A percentile compares a stretch with the other conserved stretches of the same genome.
phyloP scores from a whole-genome alignment of 768 basidiomycete species.

The Suillus decipiens region DNA sequence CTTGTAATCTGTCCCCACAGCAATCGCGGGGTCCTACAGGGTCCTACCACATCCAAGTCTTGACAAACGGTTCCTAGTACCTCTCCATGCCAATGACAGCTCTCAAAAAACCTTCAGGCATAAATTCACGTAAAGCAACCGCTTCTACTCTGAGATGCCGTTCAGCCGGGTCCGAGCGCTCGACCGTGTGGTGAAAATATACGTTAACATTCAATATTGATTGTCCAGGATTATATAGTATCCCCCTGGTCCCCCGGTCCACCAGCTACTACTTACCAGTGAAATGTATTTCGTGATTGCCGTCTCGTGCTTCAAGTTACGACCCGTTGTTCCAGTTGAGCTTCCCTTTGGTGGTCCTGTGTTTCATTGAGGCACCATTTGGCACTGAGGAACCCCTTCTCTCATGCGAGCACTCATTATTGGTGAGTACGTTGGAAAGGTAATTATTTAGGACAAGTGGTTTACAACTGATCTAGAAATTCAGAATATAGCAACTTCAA shows the following conservation, averaged over 20 bases:
- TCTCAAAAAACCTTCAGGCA: background rate
- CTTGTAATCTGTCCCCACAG: constrained; percentile 1
- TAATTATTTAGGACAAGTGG: background rate
- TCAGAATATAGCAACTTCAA: background rate
- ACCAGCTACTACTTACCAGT: background rate
- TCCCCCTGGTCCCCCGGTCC: background rate
- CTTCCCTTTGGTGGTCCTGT: no score
- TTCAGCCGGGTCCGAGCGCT: constrained; percentile 1
- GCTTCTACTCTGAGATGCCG: background rate
- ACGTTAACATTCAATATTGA: constrained; percentile 7
- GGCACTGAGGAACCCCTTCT: background rate
- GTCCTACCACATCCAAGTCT: background rate
- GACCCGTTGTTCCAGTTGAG: background rate
- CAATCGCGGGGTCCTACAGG: background rate
- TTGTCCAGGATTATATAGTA: background rate
- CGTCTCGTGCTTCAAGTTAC: background rate
- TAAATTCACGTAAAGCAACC: background rate
- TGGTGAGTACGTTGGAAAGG: background rate
- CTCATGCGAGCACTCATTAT: no score
- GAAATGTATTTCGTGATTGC: background rate
- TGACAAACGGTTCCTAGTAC: background rate
- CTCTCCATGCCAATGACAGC: background rate
- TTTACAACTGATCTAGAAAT: background rate
- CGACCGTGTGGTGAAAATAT: background rate
- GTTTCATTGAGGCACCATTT: background rate